Evolutionary conservation across 2,329 filamentous ascomycete genomes (phyloP).

Genomic region (Helotiales sp.): DNA sequence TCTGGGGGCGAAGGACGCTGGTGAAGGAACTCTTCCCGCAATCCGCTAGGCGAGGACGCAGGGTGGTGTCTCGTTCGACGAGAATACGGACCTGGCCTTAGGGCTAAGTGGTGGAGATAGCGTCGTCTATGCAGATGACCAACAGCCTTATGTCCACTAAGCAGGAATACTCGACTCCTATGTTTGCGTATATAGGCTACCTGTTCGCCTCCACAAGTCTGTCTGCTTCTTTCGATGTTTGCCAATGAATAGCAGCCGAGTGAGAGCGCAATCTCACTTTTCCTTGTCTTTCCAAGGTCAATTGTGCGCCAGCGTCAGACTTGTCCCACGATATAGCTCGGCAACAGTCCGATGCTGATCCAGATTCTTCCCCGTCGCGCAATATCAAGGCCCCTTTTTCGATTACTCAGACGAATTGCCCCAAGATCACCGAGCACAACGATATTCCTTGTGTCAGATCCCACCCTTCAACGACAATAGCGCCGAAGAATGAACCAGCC

Average conservation of each 20-base stretch:
- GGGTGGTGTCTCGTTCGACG: constrained; percentile 18
- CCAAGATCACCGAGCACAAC: neutral
- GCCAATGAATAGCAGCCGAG: constrained; percentile 11
- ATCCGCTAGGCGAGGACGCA: constrained; percentile 16
- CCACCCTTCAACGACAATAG: neutral
- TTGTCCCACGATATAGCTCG: constrained; percentile 6
- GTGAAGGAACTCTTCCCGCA: constrained; percentile 15
- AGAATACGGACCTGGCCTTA: constrained; percentile 11
- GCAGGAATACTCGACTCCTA: constrained; percentile 17
- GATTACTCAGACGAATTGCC: constrained; percentile 10
- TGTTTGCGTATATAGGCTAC: constrained; percentile 27
- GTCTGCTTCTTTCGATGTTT: constrained; percentile 19
- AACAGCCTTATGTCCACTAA: constrained; percentile 29
- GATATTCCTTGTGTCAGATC: constrained; percentile 2
- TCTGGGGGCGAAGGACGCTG: constrained; percentile 8
- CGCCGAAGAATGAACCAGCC: constrained; percentile 1
- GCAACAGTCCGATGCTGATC: constrained; percentile 3
- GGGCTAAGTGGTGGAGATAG: constrained; percentile 29
- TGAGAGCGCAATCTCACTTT: constrained; percentile 8
- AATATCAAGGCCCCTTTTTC: constrained; percentile 5
- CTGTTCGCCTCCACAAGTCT: constrained; percentile 13
- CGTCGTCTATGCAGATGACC: constrained; percentile 26
- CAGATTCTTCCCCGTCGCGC: constrained; percentile 6
- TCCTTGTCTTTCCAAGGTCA: constrained; percentile 3
- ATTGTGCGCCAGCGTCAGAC: neutral